These are phyloP conservation scores for Penicillium sp. DNA, from an alignment of 2,329 filamentous ascomycete species.

Conservation along the genomic window DNA sequence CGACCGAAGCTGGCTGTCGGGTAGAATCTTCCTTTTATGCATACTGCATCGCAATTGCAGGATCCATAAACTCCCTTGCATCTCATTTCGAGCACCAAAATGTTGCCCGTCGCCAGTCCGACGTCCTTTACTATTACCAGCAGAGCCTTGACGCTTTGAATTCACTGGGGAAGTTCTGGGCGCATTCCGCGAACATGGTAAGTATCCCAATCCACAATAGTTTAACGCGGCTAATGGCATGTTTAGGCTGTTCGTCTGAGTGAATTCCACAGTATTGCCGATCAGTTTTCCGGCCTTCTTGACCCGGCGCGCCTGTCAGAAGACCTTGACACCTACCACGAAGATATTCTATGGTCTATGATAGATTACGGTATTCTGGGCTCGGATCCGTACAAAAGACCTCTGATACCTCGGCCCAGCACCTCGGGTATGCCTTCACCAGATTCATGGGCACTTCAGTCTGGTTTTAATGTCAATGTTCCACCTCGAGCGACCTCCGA, in stretches of 20 bases:
- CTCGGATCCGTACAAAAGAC: constrained; percentile 9
- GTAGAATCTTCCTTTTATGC: constrained; percentile 38
- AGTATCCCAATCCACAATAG: background rate
- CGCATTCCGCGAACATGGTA: constrained; percentile 30
- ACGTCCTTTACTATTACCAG: constrained; percentile 20
- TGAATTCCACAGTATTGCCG: constrained; percentile 26
- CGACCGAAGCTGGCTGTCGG: constrained; percentile 22
- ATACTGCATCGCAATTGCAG: constrained; percentile 38
- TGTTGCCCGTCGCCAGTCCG: constrained; percentile 2
- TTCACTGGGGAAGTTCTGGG: constrained; percentile 20
- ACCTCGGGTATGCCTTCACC: constrained; percentile 17
- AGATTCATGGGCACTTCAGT: constrained; percentile 11
- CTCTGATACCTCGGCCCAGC: background rate
- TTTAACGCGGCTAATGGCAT: background rate
- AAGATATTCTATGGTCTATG: constrained; percentile 27
- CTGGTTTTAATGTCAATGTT: constrained; percentile 4
- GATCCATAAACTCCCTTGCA: constrained; percentile 20
- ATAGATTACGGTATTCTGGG: constrained; percentile 27
- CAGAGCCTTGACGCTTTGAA: constrained; percentile 22
- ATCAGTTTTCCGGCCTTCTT: constrained; percentile 21
- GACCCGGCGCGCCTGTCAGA: constrained; percentile 19
- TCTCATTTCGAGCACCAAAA: constrained; percentile 18
- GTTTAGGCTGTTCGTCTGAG: constrained; percentile 20
- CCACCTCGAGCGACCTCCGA: background rate
- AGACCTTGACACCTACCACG: constrained; percentile 20